These are phyloP conservation scores for Trebouxia gelatinosa DNA, from an alignment of 163 green algal species.

Conservation along the genomic window DNA sequence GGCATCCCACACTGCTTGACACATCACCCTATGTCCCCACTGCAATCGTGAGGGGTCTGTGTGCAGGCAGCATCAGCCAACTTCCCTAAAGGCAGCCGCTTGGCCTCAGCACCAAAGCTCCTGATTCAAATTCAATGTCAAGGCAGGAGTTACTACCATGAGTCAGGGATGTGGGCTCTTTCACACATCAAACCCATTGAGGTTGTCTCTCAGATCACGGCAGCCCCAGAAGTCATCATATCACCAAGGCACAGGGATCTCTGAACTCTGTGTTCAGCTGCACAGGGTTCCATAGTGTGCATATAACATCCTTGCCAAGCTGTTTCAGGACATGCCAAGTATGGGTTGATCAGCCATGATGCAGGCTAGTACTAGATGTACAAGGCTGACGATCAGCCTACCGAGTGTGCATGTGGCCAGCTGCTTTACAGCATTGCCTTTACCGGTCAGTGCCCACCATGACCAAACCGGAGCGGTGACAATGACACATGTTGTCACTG, in stretches of 20 bases:
- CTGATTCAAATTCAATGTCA: conserved; percentile 14
- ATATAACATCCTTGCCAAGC: background rate
- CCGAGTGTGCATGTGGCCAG: too few species aligned
- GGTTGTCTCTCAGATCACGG: background rate
- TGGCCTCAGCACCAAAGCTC: background rate
- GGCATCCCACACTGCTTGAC: too few species aligned
- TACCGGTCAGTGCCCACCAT: too few species aligned
- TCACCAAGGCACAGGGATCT: background rate
- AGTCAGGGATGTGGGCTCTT: background rate
- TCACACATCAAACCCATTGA: background rate
- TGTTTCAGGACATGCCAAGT: too few species aligned
- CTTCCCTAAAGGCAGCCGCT: background rate
- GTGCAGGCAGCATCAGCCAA: background rate
- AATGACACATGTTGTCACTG: too few species aligned
- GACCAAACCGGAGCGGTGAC: too few species aligned
- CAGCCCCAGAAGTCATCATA: background rate
- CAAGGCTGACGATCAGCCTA: too few species aligned
- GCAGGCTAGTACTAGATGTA: too few species aligned
- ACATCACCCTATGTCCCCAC: too few species aligned
- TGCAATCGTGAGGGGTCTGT: too few species aligned
- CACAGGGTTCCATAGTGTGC: background rate
- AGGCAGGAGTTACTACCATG: background rate
- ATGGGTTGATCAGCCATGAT: too few species aligned
- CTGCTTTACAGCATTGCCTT: too few species aligned
- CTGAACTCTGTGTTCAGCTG: background rate